These are phyloP conservation scores for Lentinus brumalis DNA, from an alignment of 768 basidiomycete species.

Conservation along the genomic window DNA sequence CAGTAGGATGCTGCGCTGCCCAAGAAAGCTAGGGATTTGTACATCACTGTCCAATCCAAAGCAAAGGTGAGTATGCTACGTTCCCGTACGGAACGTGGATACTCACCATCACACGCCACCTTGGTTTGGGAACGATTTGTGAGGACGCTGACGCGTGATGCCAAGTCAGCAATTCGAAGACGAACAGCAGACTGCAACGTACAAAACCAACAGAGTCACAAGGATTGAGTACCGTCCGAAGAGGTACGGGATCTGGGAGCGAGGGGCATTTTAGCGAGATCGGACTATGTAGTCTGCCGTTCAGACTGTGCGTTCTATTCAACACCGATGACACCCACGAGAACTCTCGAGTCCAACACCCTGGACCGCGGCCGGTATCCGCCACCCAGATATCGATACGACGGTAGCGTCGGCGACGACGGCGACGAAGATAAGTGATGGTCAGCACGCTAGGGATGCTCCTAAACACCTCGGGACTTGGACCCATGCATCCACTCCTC, in stretches of 20 bases:
- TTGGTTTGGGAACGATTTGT: background rate
- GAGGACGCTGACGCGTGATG: background rate
- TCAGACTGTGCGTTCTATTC: too few species aligned
- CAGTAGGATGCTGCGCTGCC: conserved; percentile 13
- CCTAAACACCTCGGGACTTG: too few species aligned
- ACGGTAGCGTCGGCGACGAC: too few species aligned
- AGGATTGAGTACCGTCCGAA: conserved; percentile 14
- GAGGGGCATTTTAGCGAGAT: too few species aligned
- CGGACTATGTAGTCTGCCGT: too few species aligned
- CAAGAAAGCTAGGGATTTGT: background rate
- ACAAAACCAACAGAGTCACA: conserved; percentile 7
- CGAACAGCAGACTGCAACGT: background rate
- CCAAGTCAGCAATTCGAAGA: background rate
- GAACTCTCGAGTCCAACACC: too few species aligned
- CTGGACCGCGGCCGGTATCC: too few species aligned
- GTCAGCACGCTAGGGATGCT: background rate
- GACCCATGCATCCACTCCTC: too few species aligned
- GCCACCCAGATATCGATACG: too few species aligned
- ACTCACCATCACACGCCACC: conserved; percentile 9
- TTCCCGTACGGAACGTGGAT: background rate
- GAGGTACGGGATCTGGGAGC: conserved; percentile 11
- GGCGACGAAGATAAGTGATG: background rate
- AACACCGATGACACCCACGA: too few species aligned
- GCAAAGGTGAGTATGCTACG: background rate
- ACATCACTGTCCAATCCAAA: background rate